Evolutionary conservation across 352 stramenopile genomes (phyloP).

Genomic region (Pythium aristosporum): DNA sequence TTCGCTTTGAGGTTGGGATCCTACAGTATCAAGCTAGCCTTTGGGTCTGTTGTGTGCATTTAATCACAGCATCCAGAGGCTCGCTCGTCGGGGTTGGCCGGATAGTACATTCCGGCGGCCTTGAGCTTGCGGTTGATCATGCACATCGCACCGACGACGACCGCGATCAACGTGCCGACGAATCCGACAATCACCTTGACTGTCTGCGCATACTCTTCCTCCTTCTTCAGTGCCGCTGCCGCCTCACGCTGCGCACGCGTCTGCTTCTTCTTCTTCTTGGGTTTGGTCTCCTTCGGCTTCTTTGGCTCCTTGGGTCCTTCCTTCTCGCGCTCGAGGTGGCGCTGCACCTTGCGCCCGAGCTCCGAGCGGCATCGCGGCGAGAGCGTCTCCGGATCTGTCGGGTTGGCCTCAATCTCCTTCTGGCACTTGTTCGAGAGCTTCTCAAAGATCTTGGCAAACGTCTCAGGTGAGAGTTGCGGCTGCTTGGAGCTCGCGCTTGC

Average conservation of each 20-base stretch:
- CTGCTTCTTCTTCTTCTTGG: slow-evolving; percentile 67
- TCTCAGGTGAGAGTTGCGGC: slow-evolving; percentile 53
- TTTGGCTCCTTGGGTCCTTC: slow-evolving; percentile 33
- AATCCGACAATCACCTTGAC: slow-evolving; percentile 73
- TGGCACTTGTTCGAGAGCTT: slow-evolving; percentile 76
- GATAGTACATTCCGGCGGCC: slow-evolving; percentile 75
- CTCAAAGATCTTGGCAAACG: slow-evolving; percentile 65
- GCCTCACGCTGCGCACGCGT: slow-evolving; percentile 52
- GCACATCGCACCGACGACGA: slow-evolving; percentile 54
- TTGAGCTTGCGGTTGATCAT: slow-evolving; percentile 87
- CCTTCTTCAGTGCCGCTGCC: slow-evolving; percentile 56
- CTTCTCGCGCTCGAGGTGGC: slow-evolving; percentile 53
- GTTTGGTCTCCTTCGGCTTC: slow-evolving; percentile 33
- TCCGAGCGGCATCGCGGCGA: slow-evolving; percentile 66
- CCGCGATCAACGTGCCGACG: slow-evolving; percentile 57
- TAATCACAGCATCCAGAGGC: slow-evolving; percentile 47
- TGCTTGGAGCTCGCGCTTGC: slow-evolving; percentile 25
- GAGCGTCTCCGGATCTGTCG: slow-evolving; percentile 53
- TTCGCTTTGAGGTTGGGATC: slow-evolving; percentile 11
- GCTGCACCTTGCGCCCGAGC: slow-evolving; percentile 56
- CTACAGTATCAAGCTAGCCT: slow-evolving; percentile 5
- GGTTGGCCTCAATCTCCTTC: slow-evolving; percentile 71
- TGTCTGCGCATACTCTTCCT: slow-evolving; percentile 66
- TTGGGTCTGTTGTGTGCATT: neutral
- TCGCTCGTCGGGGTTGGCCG: slow-evolving; percentile 50